Evolutionary conservation across 192 early-diverging fungal genomes (phyloP).

Genomic region (Backusella tarrabulga): DNA sequence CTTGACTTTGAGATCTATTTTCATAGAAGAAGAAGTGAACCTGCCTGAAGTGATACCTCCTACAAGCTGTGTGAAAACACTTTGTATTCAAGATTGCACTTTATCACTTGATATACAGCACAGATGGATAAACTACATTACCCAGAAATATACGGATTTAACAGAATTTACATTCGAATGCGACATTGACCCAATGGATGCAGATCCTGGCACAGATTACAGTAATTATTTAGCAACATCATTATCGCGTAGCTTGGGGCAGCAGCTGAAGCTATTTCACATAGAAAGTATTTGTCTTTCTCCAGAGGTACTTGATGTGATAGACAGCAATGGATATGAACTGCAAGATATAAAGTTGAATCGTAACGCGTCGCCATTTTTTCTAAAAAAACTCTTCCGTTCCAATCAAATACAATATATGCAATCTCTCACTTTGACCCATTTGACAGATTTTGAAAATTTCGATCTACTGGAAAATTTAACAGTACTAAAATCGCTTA

Average conservation of each 20-base stretch:
- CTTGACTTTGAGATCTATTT: neutral
- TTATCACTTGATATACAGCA: neutral
- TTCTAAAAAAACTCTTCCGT: neutral
- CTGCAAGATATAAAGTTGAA: neutral
- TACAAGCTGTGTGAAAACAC: neutral
- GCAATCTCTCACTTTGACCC: neutral
- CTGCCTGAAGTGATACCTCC: neutral
- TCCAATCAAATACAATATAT: neutral
- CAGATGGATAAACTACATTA: neutral
- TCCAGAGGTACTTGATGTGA: neutral
- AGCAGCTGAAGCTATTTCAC: neutral
- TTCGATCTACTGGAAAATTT: neutral
- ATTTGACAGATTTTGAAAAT: neutral
- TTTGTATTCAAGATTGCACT: neutral
- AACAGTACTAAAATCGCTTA: neutral
- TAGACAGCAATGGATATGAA: neutral
- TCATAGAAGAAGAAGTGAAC: neutral
- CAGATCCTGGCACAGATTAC: neutral
- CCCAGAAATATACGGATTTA: neutral
- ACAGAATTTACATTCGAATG: neutral
- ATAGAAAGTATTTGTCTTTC: neutral
- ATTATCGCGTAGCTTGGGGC: neutral
- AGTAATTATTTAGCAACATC: neutral
- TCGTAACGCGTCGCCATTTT: neutral
- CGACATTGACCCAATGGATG: neutral